These are phyloP conservation scores for Cutaneotrichosporon spelunceum DNA, from an alignment of 1,284 basidiomycete genomes.

Conservation along the genomic window DNA sequence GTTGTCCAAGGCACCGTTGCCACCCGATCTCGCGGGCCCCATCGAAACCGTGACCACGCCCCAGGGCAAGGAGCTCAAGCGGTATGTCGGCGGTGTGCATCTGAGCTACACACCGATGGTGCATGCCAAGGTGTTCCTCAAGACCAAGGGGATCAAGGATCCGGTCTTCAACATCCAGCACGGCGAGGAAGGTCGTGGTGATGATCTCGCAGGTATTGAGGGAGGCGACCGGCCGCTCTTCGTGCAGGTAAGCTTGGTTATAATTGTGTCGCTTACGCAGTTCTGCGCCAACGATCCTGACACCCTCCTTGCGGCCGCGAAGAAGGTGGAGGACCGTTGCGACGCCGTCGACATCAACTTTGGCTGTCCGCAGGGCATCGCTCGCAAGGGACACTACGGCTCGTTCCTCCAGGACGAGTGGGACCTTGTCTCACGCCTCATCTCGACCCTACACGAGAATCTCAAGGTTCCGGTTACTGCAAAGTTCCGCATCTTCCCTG, in stretches of 20 bases:
- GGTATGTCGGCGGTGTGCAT: conserved; percentile 55
- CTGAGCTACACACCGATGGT: conserved; percentile 97
- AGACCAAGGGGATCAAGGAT: conserved; percentile 45
- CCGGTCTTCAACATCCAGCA: conserved; percentile 66
- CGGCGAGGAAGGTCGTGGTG: conserved; percentile 51
- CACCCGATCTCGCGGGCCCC: conserved; percentile 29
- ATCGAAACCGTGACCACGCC: conserved; percentile 24
- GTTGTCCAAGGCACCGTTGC: conserved; percentile 78
- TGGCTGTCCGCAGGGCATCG: conserved; percentile 95
- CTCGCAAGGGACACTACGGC: conserved; percentile 80
- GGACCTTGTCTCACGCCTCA: conserved; percentile 74
- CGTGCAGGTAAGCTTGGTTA: conserved; percentile 59
- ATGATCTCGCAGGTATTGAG: conserved; percentile 43
- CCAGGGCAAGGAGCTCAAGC: conserved; percentile 10
- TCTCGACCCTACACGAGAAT: conserved; percentile 77
- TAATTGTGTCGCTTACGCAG: conserved; percentile 35
- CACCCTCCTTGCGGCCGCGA: conserved; percentile 70
- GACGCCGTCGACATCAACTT: conserved; percentile 95
- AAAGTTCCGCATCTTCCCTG: conserved; percentile 89
- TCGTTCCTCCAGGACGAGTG: conserved; percentile 92
- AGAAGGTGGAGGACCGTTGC: conserved; percentile 67
- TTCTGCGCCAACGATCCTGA: conserved; percentile 90
- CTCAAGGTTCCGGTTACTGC: conserved; percentile 88
- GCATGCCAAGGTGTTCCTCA: conserved; percentile 80
- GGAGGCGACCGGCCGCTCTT: conserved; percentile 75